Base-by-base conservation (phyloP, 495 filamentous ascomycete genomes). In the Emericellopsis terricola region DNA sequence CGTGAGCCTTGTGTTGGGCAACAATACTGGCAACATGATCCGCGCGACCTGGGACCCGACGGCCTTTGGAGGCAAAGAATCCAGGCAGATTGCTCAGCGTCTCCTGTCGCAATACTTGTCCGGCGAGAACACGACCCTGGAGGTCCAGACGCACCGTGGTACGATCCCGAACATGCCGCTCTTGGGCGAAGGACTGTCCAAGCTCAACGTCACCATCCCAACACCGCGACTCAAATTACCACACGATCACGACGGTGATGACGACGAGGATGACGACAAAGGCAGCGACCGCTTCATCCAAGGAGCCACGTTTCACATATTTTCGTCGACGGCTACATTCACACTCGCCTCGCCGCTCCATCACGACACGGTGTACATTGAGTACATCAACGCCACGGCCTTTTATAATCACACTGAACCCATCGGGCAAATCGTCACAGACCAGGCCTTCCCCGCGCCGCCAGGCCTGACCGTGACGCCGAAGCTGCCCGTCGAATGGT, bases 261-360 rank as follows among this genome's bases (percentile, higher is more conserved):
- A 60, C 21, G 51, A 56, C 8, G 52, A 62, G 31, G 61, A 64
- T 17, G 56, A 65, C 11, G 41, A 44, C 29, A 52, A 57, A 17
- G 58, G 64, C 23, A 47, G 52, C 11, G 50, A 58, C 34, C 69
- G 68, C 38, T 93, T 94, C 47, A 85, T 94, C 33, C 67, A 77
- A 52, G 80, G 80, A 42, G 80, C 85, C 20, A 87, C 76, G 40
- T 81, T 86, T 47, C 83, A 94, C 55, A 45, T 97, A 41, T 67
- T 83, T 41, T 81, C 81, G 18, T 89, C 81, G 8, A 87, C 81
- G 1, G 87, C 84, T 17, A 69, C 77, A 3, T 94, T 97, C 59
- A 76, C 71, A 1, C 62, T 97, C 23, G 62, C 69, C 28, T 94
- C 86, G 2, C 89, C 89, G 0, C 60, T 94, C 3, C 54, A 58